Percentiles rank a stretch among this genome's conserved stretches.
Evolutionary conservation across 441 rosid genomes (phyloP).

Genomic region (Codiaeum variegatum): DNA sequence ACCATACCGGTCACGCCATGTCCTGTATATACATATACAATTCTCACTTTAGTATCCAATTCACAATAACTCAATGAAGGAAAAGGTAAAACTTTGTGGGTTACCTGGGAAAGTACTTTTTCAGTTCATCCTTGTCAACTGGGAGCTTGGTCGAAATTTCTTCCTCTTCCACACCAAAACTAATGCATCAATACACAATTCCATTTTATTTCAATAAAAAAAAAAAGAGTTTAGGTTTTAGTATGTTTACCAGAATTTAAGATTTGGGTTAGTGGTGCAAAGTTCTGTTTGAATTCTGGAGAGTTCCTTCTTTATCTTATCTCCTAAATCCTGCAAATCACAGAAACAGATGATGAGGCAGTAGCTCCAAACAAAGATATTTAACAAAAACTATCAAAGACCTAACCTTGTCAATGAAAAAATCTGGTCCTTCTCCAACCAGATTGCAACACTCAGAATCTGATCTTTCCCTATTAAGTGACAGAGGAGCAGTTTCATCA

Average conservation of each 20-base stretch:
- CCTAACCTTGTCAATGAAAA: constrained; percentile 72
- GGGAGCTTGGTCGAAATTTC: constrained; percentile 77
- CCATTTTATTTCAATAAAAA: no score
- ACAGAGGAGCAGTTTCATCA: constrained; percentile 56
- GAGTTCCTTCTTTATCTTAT: constrained; percentile 69
- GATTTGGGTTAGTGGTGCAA: constrained; percentile 43
- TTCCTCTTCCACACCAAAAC: no score
- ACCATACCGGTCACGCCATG: constrained; percentile 67
- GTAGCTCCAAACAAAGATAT: neutral
- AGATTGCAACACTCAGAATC: constrained; percentile 35
- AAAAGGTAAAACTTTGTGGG: constrained; percentile 7
- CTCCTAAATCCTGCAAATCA: constrained; percentile 51
- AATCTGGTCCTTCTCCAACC: constrained; percentile 73
- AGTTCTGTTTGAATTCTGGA: constrained; percentile 63
- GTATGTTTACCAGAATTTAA: constrained; percentile 56
- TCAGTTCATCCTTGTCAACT: constrained; percentile 58
- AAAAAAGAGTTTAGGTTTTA: neutral
- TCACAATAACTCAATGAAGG: neutral
- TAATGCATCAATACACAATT: no score
- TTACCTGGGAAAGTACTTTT: constrained; percentile 69
- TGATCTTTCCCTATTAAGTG: constrained; percentile 43
- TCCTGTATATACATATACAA: constrained; percentile 25
- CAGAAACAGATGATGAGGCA: neutral
- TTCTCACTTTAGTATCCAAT: neutral
- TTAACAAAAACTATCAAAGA: neutral